These are phyloP conservation scores for Solanum pimpinellifolium DNA, from an alignment of 257 asterid species.

Conservation along the genomic window DNA sequence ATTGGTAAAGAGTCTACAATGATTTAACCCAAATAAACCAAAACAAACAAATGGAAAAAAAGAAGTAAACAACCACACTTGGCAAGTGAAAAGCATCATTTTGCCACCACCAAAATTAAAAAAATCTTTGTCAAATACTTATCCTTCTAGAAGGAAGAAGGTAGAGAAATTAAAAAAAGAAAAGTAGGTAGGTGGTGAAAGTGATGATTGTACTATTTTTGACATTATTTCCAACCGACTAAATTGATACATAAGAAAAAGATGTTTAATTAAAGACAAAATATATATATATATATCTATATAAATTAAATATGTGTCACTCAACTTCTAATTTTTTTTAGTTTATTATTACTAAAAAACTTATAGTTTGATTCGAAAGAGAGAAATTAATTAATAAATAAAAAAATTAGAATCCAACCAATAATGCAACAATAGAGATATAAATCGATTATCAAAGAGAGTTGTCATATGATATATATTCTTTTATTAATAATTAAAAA, in stretches of 20 bases:
- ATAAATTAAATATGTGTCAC: not conserved
- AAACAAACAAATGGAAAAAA: not conserved
- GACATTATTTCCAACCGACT: not conserved
- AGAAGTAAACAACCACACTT: not conserved
- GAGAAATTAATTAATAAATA: not conserved
- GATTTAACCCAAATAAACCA: not conserved
- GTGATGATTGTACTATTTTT: not conserved
- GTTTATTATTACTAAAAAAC: not conserved
- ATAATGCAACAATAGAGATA: not conserved
- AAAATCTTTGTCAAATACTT: not conserved
- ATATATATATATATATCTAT: not conserved
- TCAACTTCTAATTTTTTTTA: not conserved
- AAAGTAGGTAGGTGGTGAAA: not conserved
- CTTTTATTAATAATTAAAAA: too few relatives aligned
- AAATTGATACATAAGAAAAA: not conserved
- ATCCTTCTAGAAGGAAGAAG: not conserved
- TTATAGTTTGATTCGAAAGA: not conserved
- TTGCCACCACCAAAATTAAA: not conserved
- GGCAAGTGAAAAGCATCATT: not conserved
- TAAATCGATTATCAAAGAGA: too few relatives aligned
- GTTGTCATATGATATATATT: fast-evolving
- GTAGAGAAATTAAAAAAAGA: not conserved
- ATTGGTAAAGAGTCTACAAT: not conserved
- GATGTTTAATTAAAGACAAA: not conserved
- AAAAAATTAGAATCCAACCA: not conserved